These are phyloP conservation scores for Phytophthora pistaciae DNA, from an alignment of 352 stramenopile species.

Conservation along the genomic window DNA sequence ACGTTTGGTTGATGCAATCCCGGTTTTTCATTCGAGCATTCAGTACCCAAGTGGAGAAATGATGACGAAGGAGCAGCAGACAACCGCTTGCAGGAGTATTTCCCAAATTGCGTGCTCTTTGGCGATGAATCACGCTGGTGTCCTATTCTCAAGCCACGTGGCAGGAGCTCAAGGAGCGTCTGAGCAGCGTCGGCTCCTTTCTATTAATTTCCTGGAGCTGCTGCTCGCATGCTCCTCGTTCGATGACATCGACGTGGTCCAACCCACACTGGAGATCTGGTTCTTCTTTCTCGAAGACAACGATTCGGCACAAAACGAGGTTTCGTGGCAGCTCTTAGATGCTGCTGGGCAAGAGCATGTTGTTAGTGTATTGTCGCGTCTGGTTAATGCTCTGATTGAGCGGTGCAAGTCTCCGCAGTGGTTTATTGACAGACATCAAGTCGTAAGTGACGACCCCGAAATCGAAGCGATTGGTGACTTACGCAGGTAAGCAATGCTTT, in stretches of 20 bases:
- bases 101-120: conserved; percentile 57
- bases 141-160: conserved; percentile 35
- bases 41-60: conserved; percentile 2
- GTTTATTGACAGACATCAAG: conserved; percentile 63
- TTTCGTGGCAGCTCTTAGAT: conserved; percentile 53
- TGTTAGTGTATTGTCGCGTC: conserved; percentile 55
- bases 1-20: conserved; percentile 34
- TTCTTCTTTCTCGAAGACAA: conserved; percentile 88
- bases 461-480: conserved; percentile 62
- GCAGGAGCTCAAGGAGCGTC: conserved; percentile 1
- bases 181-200: conserved; percentile 27
- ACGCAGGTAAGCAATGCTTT: conserved; percentile 53
- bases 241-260: conserved; percentile 56
- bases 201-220: conserved; percentile 60
- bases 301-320: conserved; percentile 41
- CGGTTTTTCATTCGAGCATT: conserved; percentile 27
- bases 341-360: conserved; percentile 42
- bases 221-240: conserved; percentile 73
- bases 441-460: conserved; percentile 65
- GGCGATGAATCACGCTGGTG: conserved; percentile 52
- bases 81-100: conserved; percentile 42
- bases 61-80: conserved; percentile 35
- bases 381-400: conserved; percentile 75
- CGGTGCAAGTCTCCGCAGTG: conserved; percentile 69
- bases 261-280: conserved; percentile 88